A percentile compares a stretch with the other conserved stretches of the same genome.
phyloP scores from a whole-genome alignment of 164 flowering plant genomes.

The Tetrastigma voinierianum region DNA sequence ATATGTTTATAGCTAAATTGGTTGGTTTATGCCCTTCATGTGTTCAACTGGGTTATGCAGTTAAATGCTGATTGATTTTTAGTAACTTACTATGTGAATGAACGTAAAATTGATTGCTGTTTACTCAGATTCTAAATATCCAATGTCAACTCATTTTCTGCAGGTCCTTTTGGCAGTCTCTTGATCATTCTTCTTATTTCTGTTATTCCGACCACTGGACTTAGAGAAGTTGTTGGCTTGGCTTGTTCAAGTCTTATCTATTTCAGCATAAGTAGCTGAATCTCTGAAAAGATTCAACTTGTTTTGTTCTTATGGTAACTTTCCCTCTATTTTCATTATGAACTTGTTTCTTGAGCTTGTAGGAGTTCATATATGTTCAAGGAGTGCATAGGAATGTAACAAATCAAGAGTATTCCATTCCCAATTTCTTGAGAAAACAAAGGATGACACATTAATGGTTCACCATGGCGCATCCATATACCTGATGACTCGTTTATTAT shows the following conservation, averaged over 20 bases:
- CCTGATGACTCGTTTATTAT: no score
- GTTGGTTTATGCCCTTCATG: no score
- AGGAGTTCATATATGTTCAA: background rate
- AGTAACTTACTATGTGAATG: background rate
- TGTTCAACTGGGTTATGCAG: no score
- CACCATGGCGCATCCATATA: no score
- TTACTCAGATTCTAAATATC: background rate
- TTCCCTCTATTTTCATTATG: background rate
- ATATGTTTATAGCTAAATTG: no score
- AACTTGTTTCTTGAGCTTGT: background rate
- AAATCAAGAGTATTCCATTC: background rate
- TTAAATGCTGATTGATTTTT: no score
- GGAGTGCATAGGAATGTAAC: no score
- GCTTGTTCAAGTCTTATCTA: background rate
- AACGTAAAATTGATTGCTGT: background rate
- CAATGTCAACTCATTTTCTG: background rate
- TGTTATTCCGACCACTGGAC: background rate
- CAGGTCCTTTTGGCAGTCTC: background rate
- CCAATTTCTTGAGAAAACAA: background rate
- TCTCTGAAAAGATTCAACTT: background rate
- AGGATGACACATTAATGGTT: background rate
- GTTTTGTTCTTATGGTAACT: constrained; percentile 4
- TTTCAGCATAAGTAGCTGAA: background rate
- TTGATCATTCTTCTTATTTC: background rate
- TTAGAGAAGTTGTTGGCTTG: background rate